Evolutionary conservation across 345 rosid genomes (phyloP).

Genomic region (Mangifera indica): DNA sequence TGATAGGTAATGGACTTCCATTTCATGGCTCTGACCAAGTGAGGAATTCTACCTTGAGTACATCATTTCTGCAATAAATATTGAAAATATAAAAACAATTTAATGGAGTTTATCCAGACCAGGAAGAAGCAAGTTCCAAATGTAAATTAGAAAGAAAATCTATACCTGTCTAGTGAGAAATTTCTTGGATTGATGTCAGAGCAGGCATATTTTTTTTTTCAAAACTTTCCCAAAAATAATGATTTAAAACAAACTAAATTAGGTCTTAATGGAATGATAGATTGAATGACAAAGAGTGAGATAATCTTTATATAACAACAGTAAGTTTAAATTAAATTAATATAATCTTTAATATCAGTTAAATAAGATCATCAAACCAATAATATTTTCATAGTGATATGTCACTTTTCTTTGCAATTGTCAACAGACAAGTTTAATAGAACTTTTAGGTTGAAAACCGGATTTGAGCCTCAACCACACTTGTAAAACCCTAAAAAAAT

Average conservation of each 20-base stretch:
- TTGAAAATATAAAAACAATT: background rate
- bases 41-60: conserved; percentile 13
- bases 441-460: no score
- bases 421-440: background rate
- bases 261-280: no score
- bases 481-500: no score
- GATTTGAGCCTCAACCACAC: no score
- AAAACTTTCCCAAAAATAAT: conserved; percentile 1
- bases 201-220: conserved; percentile 17
- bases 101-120: background rate
- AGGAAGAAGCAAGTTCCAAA: no score
- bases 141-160: background rate
- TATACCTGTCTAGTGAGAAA: conserved; percentile 10
- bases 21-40: background rate
- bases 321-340: no score
- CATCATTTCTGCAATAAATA: conserved; percentile 18
- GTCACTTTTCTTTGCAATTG: conserved; percentile 28
- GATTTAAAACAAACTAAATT: no score
- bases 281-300: no score
- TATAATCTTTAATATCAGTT: no score
- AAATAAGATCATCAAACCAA: no score
- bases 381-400: no score
- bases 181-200: background rate
- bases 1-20: background rate
- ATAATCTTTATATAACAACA: no score